Conservation (phyloP, 78 protist genomes). For the Mantamonas sphyraenae region DNA sequence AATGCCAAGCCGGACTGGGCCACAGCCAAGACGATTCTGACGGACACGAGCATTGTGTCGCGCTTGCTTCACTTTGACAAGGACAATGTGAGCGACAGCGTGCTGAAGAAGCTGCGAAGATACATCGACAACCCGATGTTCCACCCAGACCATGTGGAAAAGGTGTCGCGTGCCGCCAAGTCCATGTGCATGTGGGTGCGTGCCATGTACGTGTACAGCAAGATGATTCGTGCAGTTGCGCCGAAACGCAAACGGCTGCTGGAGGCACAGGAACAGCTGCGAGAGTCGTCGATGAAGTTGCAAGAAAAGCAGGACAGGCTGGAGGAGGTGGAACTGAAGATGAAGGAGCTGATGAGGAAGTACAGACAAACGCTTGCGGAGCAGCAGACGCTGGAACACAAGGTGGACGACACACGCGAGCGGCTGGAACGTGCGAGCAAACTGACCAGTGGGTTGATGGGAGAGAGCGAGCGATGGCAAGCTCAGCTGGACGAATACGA, state of each 20-base stretch:
- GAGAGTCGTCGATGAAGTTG: constrained; percentile 18
- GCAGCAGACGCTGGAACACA: constrained; percentile 68
- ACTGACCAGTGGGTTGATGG: constrained; percentile 64
- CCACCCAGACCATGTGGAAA: not conserved
- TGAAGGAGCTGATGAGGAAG: constrained; percentile 10
- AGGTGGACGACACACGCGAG: constrained; percentile 16
- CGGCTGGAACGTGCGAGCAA: constrained; percentile 61
- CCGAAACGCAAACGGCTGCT: constrained; percentile 38
- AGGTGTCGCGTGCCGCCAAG: constrained; percentile 22
- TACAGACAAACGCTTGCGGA: constrained; percentile 13
- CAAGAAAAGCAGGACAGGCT: constrained; percentile 9
- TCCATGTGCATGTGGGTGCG: constrained; percentile 52
- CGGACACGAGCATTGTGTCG: constrained; percentile 30
- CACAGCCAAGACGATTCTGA: constrained; percentile 34
- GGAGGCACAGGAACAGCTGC: constrained; percentile 33
- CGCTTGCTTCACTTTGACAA: constrained; percentile 35
- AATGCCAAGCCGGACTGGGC: constrained; percentile 48
- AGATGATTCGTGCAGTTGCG: constrained; percentile 36
- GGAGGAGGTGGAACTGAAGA: constrained; percentile 5
- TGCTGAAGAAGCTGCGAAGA: constrained; percentile 30
- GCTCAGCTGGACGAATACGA: constrained; percentile 41
- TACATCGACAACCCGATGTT: constrained; percentile 13
- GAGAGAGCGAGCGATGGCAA: constrained; percentile 82
- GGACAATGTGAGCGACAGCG: constrained; percentile 47
- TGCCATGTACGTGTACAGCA: constrained; percentile 43